Conservation (phyloP, 169 alveolate genomes). For the Plasmodium yoelii region DNA sequence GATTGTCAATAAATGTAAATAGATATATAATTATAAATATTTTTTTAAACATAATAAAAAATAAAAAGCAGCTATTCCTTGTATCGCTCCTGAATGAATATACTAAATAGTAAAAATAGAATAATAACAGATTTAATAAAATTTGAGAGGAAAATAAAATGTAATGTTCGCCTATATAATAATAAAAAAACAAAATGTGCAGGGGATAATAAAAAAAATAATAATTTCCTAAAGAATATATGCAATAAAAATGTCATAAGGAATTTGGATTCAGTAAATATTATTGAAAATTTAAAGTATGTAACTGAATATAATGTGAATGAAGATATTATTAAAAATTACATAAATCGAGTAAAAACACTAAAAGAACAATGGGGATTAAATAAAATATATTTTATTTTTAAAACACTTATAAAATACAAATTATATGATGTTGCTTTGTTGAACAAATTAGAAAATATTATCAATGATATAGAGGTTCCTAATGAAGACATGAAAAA, state of each 20-base stretch:
- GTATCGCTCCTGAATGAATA: constrained; percentile 16
- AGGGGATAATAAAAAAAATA: background rate
- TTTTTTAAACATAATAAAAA: too few species aligned
- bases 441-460: constrained; percentile 36
- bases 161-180: constrained; percentile 13
- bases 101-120: constrained; percentile 9
- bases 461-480: constrained; percentile 10
- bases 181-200: constrained; percentile 6
- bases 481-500: background rate
- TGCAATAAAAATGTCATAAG: constrained; percentile 67
- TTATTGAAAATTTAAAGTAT: constrained; percentile 58
- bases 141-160: constrained; percentile 6
- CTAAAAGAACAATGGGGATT: constrained; percentile 54
- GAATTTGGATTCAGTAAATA: constrained; percentile 34
- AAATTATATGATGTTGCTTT: constrained; percentile 34
- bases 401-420: constrained; percentile 45
- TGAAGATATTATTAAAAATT: constrained; percentile 37
- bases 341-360: constrained; percentile 22
- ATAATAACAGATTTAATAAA: constrained; percentile 17
- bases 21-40: too few species aligned
- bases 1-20: too few species aligned
- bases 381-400: constrained; percentile 64
- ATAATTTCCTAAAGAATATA: constrained; percentile 32
- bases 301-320: constrained; percentile 49
- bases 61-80: too few species aligned